Evolutionary conservation across 805 yeast genomes (phyloP).

Genomic region (Zygosaccharomyces lentus): DNA sequence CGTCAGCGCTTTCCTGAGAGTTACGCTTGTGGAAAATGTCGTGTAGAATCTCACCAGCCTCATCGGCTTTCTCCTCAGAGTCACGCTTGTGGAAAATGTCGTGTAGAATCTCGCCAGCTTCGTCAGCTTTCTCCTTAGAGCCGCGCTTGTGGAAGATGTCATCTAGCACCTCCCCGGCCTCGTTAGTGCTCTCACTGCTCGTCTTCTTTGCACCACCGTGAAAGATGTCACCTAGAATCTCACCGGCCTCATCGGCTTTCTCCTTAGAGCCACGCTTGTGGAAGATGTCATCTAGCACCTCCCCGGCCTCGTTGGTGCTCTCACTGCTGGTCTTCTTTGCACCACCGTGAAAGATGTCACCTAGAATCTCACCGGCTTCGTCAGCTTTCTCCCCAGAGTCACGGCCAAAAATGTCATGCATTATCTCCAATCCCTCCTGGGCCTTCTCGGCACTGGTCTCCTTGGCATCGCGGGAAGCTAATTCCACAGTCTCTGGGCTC

Average conservation of each 20-base stretch:
- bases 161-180: background rate
- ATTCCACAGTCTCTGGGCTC: conserved; percentile 2
- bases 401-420: background rate
- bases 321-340: background rate
- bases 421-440: background rate
- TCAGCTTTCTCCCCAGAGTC: background rate
- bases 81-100: background rate
- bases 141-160: background rate
- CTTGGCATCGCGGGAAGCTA: background rate
- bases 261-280: conserved; percentile 1
- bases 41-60: background rate
- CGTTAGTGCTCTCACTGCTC: background rate
- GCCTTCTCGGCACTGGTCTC: conserved; percentile 1
- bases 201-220: background rate
- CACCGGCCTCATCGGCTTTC: background rate
- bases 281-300: background rate
- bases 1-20: background rate
- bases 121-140: background rate
- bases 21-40: background rate
- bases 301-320: background rate
- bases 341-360: conserved; percentile 1
- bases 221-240: background rate
- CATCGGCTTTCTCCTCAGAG: background rate
- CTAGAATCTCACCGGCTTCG: background rate
- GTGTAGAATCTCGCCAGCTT: background rate